Conservation (phyloP, 805 yeast species). For the Myxozyma melibiosi region DNA sequence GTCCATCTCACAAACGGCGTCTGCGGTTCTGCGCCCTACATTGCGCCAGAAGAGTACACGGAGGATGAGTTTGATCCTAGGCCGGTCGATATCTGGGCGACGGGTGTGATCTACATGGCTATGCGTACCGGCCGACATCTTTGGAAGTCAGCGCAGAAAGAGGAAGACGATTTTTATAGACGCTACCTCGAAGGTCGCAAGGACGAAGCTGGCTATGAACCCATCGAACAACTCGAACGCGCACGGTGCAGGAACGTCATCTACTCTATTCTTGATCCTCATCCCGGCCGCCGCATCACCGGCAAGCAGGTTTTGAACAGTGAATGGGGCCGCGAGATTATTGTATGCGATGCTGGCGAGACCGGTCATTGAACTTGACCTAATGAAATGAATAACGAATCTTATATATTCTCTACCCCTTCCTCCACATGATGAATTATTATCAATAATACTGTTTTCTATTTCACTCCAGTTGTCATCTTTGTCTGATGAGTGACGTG, state of each 20-base stretch:
- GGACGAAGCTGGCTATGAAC: slow-evolving; percentile 84
- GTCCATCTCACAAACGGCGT: slow-evolving; percentile 71
- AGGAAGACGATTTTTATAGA: slow-evolving; percentile 76
- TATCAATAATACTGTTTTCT: too few species aligned
- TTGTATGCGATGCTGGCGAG: slow-evolving; percentile 72
- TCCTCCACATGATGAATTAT: too few species aligned
- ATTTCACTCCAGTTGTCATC: too few species aligned
- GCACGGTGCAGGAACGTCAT: slow-evolving; percentile 91
- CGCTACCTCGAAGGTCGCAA: slow-evolving; percentile 77
- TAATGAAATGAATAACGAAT: too few species aligned
- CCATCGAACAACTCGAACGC: slow-evolving; percentile 80
- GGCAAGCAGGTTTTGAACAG: slow-evolving; percentile 85
- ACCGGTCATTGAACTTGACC: slow-evolving; percentile 37
- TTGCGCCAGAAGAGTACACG: slow-evolving; percentile 84
- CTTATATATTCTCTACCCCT: too few species aligned
- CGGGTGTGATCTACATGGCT: slow-evolving; percentile 74
- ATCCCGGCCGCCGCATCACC: slow-evolving; percentile 81
- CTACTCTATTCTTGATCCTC: slow-evolving; percentile 90
- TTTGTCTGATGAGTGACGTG: too few species aligned
- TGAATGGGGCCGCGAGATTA: slow-evolving; percentile 94
- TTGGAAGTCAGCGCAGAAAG: slow-evolving; percentile 78
- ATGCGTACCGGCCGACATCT: slow-evolving; percentile 91
- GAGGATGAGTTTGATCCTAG: slow-evolving; percentile 69
- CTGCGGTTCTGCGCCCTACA: slow-evolving; percentile 87
- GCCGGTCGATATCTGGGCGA: slow-evolving; percentile 85